A percentile compares a stretch with the other conserved stretches of the same genome.
phyloP scores from a whole-genome alignment of 179 eudicot genomes.

The Silene vulgaris region DNA sequence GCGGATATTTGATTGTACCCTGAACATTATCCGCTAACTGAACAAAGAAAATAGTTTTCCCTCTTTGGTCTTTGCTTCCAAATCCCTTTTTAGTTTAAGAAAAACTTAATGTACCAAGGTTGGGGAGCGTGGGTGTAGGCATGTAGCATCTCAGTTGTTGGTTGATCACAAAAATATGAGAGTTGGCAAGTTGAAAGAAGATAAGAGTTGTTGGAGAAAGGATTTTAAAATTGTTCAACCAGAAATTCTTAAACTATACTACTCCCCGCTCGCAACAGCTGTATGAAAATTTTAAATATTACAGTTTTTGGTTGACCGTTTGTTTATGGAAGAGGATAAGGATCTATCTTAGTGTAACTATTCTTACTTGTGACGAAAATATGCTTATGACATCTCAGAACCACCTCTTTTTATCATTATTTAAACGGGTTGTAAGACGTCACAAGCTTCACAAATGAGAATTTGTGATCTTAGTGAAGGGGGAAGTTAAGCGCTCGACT shows the following conservation, averaged over 20 bases:
- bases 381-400: no score
- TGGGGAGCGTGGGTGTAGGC: neutral
- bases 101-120: neutral
- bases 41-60: no score
- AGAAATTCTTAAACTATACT: neutral
- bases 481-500: neutral
- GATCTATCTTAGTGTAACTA: neutral
- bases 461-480: no score
- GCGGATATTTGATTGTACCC: no score
- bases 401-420: no score
- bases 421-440: no score
- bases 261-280: neutral
- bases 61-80: no score
- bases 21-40: no score
- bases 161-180: neutral
- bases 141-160: neutral
- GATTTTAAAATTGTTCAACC: neutral
- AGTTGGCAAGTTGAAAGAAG: conserved; percentile 20
- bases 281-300: neutral
- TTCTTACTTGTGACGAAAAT: no score
- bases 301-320: conserved; percentile 1
- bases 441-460: no score
- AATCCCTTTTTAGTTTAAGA: no score
- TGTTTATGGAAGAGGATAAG: conserved; percentile 13
- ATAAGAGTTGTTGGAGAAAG: conserved; percentile 4